Percentiles rank a stretch among this genome's conserved stretches.
These are phyloP conservation scores for Panaeolus papilionaceus DNA, from an alignment of 768 basidiomycete species.

Conservation along the genomic window DNA sequence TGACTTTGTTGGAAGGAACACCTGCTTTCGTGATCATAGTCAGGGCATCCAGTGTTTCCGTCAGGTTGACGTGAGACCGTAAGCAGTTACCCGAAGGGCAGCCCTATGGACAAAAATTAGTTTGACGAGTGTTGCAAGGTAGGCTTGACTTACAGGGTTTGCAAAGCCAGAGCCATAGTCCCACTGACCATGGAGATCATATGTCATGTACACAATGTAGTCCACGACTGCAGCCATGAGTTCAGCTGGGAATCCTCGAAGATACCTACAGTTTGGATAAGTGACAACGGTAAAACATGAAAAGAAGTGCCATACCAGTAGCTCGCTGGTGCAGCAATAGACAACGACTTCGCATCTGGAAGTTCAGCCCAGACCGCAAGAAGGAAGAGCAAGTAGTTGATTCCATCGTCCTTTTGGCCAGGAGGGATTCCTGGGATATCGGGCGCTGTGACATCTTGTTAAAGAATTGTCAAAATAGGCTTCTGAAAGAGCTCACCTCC, in stretches of 20 bases:
- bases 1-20: constrained; percentile 3
- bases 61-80: neutral
- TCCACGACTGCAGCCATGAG: neutral
- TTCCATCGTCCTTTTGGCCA: constrained; percentile 1
- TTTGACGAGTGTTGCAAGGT: neutral
- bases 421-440: constrained; percentile 1
- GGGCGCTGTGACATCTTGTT: neutral
- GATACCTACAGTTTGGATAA: neutral
- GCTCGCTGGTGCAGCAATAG: constrained; percentile 4
- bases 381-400: constrained; percentile 5
- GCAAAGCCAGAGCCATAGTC: neutral
- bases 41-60: neutral
- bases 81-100: constrained; percentile 5
- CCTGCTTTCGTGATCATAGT: constrained; percentile 5
- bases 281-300: neutral
- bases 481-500: neutral
- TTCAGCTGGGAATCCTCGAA: constrained; percentile 5
- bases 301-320: constrained; percentile 5
- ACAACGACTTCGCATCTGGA: neutral
- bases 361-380: constrained; percentile 5
- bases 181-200: constrained; percentile 5
- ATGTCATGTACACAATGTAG: neutral
- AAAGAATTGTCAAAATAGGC: neutral
- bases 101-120: neutral
- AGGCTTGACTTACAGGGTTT: neutral